A percentile compares a stretch with the other conserved stretches of the same genome.
Evolutionary conservation across 1,139 yeast species (phyloP).

Genomic region (Pichia sp.): DNA sequence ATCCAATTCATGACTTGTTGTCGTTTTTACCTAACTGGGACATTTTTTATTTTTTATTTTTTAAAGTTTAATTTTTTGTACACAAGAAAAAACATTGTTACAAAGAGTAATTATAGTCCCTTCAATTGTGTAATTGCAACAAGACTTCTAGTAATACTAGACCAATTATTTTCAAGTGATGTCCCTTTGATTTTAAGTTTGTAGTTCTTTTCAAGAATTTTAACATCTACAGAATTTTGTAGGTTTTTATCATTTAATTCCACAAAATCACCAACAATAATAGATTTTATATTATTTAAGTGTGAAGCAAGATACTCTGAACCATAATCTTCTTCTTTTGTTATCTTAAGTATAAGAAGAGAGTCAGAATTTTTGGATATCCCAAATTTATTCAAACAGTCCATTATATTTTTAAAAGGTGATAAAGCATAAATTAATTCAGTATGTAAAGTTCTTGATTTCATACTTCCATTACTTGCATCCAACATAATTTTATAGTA

Average conservation of each 20-base stretch:
- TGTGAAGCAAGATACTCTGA: conserved; percentile 7
- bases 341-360: conserved; percentile 29
- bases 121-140: conserved; percentile 26
- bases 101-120: conserved; percentile 13
- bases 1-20: neutral
- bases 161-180: conserved; percentile 25
- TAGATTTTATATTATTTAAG: conserved; percentile 13
- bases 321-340: conserved; percentile 9
- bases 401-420: conserved; percentile 38
- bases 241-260: conserved; percentile 32
- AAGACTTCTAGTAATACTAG: conserved; percentile 19
- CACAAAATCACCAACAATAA: conserved; percentile 31
- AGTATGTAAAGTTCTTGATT: conserved; percentile 46
- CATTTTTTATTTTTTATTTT: neutral
- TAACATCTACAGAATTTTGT: conserved; percentile 28
- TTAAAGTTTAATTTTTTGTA: neutral
- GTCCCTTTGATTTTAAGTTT: conserved; percentile 31
- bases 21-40: neutral
- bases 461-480: conserved; percentile 32
- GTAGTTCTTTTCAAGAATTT: conserved; percentile 29
- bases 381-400: conserved; percentile 29
- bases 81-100: neutral
- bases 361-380: conserved; percentile 16
- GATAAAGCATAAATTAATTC: conserved; percentile 48
- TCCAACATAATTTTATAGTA: conserved; percentile 45